Conservation (phyloP, 1,139 yeast species). For the Entelexis sorbosivorans region DNA sequence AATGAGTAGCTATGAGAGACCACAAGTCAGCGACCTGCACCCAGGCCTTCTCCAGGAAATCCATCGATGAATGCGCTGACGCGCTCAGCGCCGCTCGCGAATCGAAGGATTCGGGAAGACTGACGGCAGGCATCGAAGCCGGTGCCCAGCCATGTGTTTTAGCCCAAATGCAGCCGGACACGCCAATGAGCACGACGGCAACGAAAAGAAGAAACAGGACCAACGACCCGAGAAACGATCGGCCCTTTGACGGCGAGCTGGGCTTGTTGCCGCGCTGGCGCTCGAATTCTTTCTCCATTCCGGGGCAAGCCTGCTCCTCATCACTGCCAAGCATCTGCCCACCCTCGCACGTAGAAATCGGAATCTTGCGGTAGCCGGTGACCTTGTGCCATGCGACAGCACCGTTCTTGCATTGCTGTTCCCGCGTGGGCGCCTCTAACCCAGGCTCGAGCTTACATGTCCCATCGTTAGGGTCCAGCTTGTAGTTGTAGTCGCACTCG, state of each 20-base stretch:
- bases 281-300: constrained; percentile 54
- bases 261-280: constrained; percentile 2
- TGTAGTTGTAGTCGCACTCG: constrained; percentile 87
- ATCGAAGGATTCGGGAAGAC: neutral
- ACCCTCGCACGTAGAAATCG: constrained; percentile 63
- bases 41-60: constrained; percentile 26
- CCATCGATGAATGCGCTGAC: constrained; percentile 25
- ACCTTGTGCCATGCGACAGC: constrained; percentile 62
- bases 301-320: constrained; percentile 62
- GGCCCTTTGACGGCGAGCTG: neutral
- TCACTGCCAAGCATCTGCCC: constrained; percentile 61
- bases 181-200: constrained; percentile 7
- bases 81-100: neutral
- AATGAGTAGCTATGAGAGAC: constrained; percentile 6
- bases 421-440: constrained; percentile 52
- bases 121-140: neutral
- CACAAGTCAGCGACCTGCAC: constrained; percentile 16
- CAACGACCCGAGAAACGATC: constrained; percentile 23
- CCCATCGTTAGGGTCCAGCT: constrained; percentile 47
- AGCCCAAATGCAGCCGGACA: neutral
- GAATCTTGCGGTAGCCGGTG: constrained; percentile 69
- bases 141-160: neutral
- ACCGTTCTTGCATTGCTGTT: constrained; percentile 51
- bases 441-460: constrained; percentile 78
- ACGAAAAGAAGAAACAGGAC: constrained; percentile 24